Conservation (phyloP, 257 asterid species). For the Plectranthus barbatus region DNA sequence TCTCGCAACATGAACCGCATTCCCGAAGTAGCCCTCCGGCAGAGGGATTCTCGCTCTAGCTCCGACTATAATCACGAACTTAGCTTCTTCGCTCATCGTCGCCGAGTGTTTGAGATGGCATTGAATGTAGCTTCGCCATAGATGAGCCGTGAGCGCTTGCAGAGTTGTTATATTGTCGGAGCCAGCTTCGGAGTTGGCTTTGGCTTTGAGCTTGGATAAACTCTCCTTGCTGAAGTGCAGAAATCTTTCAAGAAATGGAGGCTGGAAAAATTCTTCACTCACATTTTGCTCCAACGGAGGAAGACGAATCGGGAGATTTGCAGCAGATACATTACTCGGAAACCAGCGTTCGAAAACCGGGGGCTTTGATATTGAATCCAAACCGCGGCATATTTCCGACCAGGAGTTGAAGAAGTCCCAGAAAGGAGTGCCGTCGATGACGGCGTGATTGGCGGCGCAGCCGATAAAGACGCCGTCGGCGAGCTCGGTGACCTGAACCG, state of each 20-base stretch:
- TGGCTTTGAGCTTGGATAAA: constrained; percentile 19
- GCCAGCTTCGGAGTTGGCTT: constrained; percentile 24
- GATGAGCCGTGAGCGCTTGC: constrained; percentile 35
- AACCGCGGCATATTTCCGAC: constrained; percentile 35
- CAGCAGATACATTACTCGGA: background rate
- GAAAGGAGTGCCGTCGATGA: constrained; percentile 28
- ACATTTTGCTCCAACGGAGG: constrained; percentile 13
- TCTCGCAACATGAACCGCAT: background rate
- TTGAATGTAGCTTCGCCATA: constrained; percentile 27
- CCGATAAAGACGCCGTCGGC: constrained; percentile 35
- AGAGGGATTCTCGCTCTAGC: constrained; percentile 16
- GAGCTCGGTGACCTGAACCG: constrained; percentile 34
- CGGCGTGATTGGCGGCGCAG: constrained; percentile 28
- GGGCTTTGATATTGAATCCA: background rate
- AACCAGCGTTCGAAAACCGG: constrained; percentile 28
- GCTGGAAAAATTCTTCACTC: background rate
- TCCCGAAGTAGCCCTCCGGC: constrained; percentile 30
- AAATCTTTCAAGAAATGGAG: constrained; percentile 12
- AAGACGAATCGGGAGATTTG: background rate
- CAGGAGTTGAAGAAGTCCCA: constrained; percentile 48
- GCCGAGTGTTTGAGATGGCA: background rate
- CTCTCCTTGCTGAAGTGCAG: constrained; percentile 26
- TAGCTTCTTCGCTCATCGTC: background rate
- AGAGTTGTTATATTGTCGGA: constrained; percentile 25
- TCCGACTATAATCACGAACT: background rate